These are phyloP conservation scores for Rhododendron mucronatum DNA, from an alignment of 148 eudicot species.

Conservation along the genomic window DNA sequence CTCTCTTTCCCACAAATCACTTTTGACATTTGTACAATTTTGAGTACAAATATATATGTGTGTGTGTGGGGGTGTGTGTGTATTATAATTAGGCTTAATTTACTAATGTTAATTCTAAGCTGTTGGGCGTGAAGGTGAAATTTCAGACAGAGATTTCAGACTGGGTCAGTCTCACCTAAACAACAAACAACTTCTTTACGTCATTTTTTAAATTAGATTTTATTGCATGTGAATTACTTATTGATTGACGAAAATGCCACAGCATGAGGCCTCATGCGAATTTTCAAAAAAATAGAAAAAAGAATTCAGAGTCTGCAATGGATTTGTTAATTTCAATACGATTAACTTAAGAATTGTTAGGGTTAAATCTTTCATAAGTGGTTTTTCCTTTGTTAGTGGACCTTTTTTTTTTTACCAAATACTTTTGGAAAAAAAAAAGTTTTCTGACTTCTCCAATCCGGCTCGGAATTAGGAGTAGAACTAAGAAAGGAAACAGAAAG, in stretches of 20 bases:
- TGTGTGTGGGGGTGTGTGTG: no score
- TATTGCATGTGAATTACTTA: not conserved
- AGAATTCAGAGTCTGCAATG: not conserved
- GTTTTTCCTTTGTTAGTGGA: not conserved
- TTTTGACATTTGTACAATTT: not conserved
- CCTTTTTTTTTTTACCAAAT: not conserved
- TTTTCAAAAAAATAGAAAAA: not conserved
- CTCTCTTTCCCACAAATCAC: not conserved
- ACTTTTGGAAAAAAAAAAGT: not conserved
- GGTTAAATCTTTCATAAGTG: not conserved
- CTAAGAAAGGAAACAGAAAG: not conserved
- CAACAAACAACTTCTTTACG: not conserved
- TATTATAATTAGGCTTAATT: not conserved
- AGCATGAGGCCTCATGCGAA: not conserved
- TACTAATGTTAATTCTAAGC: not conserved
- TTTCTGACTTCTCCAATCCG: not conserved
- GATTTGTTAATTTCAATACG: no score
- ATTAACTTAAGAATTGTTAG: not conserved
- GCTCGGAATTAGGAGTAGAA: not conserved
- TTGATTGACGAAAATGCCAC: not conserved
- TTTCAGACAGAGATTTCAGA: not conserved
- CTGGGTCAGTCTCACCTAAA: not conserved
- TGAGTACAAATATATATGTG: no score
- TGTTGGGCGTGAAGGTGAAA: conserved; percentile 2
- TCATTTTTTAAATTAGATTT: not conserved